Base-by-base conservation (phyloP, 2,329 filamentous ascomycete species). In the Ilyonectria sp. region DNA sequence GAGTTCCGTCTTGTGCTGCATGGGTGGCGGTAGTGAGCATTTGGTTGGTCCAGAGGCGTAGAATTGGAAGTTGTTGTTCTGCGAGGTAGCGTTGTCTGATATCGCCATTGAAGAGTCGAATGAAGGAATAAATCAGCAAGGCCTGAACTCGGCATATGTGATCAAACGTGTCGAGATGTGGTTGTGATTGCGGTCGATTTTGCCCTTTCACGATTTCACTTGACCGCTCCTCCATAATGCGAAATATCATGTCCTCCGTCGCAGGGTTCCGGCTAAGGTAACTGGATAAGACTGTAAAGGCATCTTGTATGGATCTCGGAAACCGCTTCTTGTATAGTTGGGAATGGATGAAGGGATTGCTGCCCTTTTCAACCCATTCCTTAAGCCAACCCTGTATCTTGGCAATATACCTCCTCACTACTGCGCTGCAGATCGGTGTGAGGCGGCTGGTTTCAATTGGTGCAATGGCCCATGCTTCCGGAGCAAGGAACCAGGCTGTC, bases 91-190 rank as follows among this genome's bases (percentile, higher is more conserved):
- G 71, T 15, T 72, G 71, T 7, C 61, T 59, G 2, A 76, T 55
- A 47, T 74, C 67, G 2, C 73, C 72, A n/a, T 75, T 71, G 21
- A 74, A 69, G 2, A 76, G 72, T 6, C 69, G 70, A 15, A 76
- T 67, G 19, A 72, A 53, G 37, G 60, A 68, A 59, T 76, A 75
- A 4, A 66, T 59, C 11, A 74, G 26, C 2, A 76, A 57, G 4
- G 74, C 68, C 2, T 75, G 73, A 2, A 75, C 72, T 13, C 75
- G 69, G 6, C 69, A 68, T 7, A 70, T 55, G 13, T 56, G 61
- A 8, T 59, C 13, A 0, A 69, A 17, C 19, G 23, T 54, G 5
- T 21, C n/a, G 40, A 43, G 40, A 15, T 43, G 17, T 17, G 17
- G 2, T 43, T 43, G 40, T 8, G 40, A 17, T n/a, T 43, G 15